Evolutionary conservation across 148 eudicot genomes (phyloP).

Genomic region (Suaeda aralocaspica): DNA sequence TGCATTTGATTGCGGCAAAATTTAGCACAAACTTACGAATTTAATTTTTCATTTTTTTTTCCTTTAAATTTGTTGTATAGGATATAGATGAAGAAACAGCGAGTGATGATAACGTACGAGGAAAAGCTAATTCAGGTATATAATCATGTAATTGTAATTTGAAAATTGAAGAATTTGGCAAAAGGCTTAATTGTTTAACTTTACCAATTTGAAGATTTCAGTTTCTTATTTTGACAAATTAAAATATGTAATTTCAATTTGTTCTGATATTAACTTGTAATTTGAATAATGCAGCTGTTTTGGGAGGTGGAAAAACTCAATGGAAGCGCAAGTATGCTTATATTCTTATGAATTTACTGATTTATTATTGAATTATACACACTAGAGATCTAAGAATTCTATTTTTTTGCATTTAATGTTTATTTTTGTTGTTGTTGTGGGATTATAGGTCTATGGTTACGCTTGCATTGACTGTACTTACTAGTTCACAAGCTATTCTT

Average conservation of each 20-base stretch:
- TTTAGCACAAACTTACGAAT: not conserved
- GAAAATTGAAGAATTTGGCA: not conserved
- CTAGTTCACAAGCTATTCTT: constrained; percentile 96
- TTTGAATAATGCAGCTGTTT: constrained; percentile 23
- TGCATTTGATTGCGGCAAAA: not conserved
- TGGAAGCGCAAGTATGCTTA: constrained; percentile 88
- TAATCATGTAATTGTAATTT: not conserved
- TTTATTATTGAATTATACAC: not conserved
- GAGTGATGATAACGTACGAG: constrained; percentile 57
- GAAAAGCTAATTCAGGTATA: constrained; percentile 48
- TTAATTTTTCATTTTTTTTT: constrained; percentile 6
- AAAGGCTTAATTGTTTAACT: constrained; percentile 9
- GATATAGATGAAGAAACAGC: constrained; percentile 51
- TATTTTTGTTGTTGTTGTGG: constrained; percentile 2
- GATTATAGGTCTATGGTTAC: constrained; percentile 73
- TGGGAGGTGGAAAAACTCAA: constrained; percentile 56
- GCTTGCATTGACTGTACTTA: constrained; percentile 80
- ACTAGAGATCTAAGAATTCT: not conserved
- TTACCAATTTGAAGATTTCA: not conserved
- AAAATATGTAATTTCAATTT: not conserved
- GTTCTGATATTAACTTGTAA: constrained; percentile 24
- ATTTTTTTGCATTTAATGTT: not conserved
- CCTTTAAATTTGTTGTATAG: constrained; percentile 33
- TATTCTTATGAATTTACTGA: constrained; percentile 1
- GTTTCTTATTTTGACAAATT: not conserved